Conservation (phyloP, 2,329 filamentous ascomycete species). For the Rhinocladiella mackenziei region DNA sequence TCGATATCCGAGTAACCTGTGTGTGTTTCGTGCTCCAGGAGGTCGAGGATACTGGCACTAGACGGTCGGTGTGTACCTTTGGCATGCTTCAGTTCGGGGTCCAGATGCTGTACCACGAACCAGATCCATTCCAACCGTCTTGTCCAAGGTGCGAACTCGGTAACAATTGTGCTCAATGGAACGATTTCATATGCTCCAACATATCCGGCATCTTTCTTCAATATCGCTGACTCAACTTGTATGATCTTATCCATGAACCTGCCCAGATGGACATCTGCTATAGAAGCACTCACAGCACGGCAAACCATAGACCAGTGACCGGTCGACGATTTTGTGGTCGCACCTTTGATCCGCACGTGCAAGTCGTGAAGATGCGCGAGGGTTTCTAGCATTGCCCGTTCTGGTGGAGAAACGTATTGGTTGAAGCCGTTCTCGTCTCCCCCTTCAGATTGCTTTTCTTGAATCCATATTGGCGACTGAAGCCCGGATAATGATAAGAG, state of each 20-base stretch:
- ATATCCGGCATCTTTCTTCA: slow-evolving; percentile 69
- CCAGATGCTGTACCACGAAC: slow-evolving; percentile 67
- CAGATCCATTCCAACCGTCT: slow-evolving; percentile 82
- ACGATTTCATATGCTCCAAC: slow-evolving; percentile 94
- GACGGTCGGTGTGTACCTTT: slow-evolving; percentile 27
- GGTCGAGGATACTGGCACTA: slow-evolving; percentile 72
- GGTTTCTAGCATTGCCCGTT: slow-evolving; percentile 73
- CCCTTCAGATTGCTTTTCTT: slow-evolving; percentile 53
- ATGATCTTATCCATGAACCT: slow-evolving; percentile 80
- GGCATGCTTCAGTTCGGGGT: slow-evolving; percentile 38
- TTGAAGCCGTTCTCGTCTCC: slow-evolving; percentile 49
- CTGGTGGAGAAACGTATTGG: slow-evolving; percentile 63
- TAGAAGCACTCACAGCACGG: slow-evolving; percentile 76
- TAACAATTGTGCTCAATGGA: slow-evolving; percentile 77
- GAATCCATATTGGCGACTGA: slow-evolving; percentile 68
- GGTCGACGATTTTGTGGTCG: slow-evolving; percentile 63
- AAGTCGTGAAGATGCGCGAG: slow-evolving; percentile 73
- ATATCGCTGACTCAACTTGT: slow-evolving; percentile 73
- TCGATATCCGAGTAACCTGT: slow-evolving; percentile 89
- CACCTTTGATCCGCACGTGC: slow-evolving; percentile 66
- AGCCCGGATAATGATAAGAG: slow-evolving; percentile 93
- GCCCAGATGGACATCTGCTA: slow-evolving; percentile 69
- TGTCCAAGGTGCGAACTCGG: slow-evolving; percentile 83
- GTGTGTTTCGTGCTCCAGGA: slow-evolving; percentile 68
- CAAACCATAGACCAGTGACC: slow-evolving; percentile 77